phyloP scores from a whole-genome alignment of 257 asterid genomes.

The Solanum tacnaense region DNA sequence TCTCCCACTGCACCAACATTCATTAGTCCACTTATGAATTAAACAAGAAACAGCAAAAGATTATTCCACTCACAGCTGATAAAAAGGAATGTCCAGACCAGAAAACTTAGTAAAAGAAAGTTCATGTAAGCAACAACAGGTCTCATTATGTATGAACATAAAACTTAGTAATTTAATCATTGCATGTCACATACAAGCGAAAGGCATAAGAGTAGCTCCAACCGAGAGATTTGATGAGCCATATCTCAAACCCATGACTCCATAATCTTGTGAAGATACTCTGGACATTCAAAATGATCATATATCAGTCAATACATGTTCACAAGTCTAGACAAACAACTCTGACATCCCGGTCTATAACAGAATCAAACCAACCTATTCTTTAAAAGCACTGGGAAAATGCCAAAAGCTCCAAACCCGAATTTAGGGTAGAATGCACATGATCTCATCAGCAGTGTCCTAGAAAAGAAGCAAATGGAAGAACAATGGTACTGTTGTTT shows the following conservation, averaged over 20 bases:
- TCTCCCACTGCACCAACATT: slow-evolving; percentile 30
- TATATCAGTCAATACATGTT: slow-evolving; percentile 4
- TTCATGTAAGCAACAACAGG: not conserved
- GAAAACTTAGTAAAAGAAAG: not conserved
- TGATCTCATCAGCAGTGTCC: slow-evolving; percentile 63
- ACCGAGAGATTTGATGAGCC: slow-evolving; percentile 78
- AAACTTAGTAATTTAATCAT: not conserved
- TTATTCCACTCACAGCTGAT: not conserved
- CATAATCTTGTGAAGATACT: slow-evolving; percentile 59
- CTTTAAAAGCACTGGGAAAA: slow-evolving; percentile 60
- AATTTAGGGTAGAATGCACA: slow-evolving; percentile 69
- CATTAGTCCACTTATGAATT: not conserved
- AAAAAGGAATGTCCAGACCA: not conserved
- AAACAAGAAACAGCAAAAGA: not conserved
- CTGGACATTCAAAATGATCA: slow-evolving; percentile 34
- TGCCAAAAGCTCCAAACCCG: slow-evolving; percentile 86
- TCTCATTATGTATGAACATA: not conserved
- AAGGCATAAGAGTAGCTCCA: slow-evolving; percentile 74
- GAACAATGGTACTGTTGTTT: slow-evolving; percentile 3
- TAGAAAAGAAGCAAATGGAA: slow-evolving; percentile 11
- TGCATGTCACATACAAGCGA: slow-evolving; percentile 35
- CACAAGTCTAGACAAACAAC: slow-evolving; percentile 2
- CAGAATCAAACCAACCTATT: slow-evolving; percentile 37
- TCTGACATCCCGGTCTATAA: not conserved
- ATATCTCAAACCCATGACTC: slow-evolving; percentile 85